Conservation (phyloP, 345 rosid genomes). For the Conringia planisiliqua region DNA sequence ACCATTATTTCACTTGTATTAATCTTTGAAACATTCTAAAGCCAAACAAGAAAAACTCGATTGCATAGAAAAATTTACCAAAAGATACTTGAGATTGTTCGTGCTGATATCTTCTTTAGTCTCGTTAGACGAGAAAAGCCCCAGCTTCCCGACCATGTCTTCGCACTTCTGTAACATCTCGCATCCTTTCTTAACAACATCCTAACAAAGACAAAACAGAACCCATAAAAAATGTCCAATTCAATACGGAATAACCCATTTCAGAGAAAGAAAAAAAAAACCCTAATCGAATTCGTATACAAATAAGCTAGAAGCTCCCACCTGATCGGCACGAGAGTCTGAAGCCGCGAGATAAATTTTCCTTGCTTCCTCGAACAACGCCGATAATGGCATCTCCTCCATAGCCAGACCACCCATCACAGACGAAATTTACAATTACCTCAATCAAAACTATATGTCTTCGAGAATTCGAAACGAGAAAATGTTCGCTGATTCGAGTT, state of each 20-base stretch:
- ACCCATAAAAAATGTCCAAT: not conserved
- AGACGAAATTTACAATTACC: not conserved
- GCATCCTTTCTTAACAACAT: conserved; percentile 64
- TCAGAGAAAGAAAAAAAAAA: not conserved
- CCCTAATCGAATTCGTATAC: not conserved
- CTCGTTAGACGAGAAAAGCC: conserved; percentile 83
- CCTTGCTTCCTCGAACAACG: conserved; percentile 72
- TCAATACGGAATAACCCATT: not conserved
- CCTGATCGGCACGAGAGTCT: conserved; percentile 69
- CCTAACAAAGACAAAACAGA: conserved; percentile 35
- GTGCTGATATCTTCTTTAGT: conserved; percentile 88
- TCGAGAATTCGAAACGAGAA: not conserved
- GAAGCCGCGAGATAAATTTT: conserved; percentile 62
- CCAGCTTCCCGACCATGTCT: conserved; percentile 77
- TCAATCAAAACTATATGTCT: not conserved
- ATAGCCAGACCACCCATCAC: conserved; percentile 43
- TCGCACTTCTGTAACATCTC: conserved; percentile 69
- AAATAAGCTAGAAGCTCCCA: conserved; percentile 12
- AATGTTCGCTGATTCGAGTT: not conserved
- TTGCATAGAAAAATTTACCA: conserved; percentile 46
- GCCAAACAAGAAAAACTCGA: not conserved
- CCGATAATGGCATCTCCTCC: conserved; percentile 68
- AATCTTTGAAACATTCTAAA: not conserved
- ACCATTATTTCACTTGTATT: not conserved
- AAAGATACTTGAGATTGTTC: conserved; percentile 68